Evolutionary conservation across 2,329 filamentous ascomycete species (phyloP).

Genomic region (Rhexocercosporidium sp.): DNA sequence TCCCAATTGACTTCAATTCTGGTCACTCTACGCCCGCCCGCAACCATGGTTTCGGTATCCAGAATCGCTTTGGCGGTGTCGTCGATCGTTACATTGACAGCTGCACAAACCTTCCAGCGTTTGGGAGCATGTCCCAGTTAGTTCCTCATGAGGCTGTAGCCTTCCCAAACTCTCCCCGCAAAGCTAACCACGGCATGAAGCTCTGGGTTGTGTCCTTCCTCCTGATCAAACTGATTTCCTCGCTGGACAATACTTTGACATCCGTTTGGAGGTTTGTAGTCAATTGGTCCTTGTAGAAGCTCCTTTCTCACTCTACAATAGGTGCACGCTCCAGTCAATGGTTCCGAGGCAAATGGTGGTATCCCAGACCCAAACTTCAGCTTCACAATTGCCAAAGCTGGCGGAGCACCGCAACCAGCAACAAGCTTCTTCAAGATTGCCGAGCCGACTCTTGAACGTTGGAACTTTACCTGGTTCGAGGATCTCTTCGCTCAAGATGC

Average conservation of each 20-base stretch:
- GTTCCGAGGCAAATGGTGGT: slow-evolving; percentile 73
- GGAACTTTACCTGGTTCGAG: slow-evolving; percentile 86
- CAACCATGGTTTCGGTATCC: slow-evolving; percentile 37
- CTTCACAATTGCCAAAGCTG: slow-evolving; percentile 73
- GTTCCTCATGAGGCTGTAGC: neutral
- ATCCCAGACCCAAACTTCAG: slow-evolving; percentile 77
- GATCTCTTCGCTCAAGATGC: slow-evolving; percentile 80
- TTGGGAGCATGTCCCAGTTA: slow-evolving; percentile 59
- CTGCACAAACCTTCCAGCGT: slow-evolving; percentile 64
- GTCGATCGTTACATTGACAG: slow-evolving; percentile 47
- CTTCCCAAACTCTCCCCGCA: slow-evolving; percentile 13
- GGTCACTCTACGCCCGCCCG: slow-evolving; percentile 14
- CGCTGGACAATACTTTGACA: slow-evolving; percentile 82
- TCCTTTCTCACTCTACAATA: slow-evolving; percentile 5
- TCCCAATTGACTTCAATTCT: slow-evolving; percentile 14
- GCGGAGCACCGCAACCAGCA: slow-evolving; percentile 56
- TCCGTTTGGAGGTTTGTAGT: slow-evolving; percentile 66
- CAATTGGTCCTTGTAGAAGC: neutral
- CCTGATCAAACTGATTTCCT: slow-evolving; percentile 78
- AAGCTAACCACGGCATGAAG: slow-evolving; percentile 29
- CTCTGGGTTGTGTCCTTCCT: slow-evolving; percentile 63
- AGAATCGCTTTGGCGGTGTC: slow-evolving; percentile 42
- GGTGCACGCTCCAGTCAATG: slow-evolving; percentile 80
- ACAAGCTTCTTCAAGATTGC: slow-evolving; percentile 70
- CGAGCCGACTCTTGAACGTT: slow-evolving; percentile 77